phyloP scores from a whole-genome alignment of 1,284 basidiomycete genomes.

The Inonotus hispidus region DNA sequence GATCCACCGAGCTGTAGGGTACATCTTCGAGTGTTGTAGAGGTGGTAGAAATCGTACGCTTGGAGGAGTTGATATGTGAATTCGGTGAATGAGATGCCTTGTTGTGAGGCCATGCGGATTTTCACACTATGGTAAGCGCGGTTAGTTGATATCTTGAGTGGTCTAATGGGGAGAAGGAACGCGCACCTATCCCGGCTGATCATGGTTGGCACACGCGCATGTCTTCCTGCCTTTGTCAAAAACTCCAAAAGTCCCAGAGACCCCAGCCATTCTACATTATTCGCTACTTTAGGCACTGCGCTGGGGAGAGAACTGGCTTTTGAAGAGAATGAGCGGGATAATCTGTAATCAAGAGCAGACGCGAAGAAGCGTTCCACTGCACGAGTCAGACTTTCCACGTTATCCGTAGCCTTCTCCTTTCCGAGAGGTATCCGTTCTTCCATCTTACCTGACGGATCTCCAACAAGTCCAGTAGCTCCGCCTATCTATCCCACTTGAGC shows the following conservation, averaged over 20 bases:
- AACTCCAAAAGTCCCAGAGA: slow-evolving; percentile 80
- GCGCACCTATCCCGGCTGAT: slow-evolving; percentile 82
- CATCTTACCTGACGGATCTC: slow-evolving; percentile 89
- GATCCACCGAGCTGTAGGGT: slow-evolving; percentile 92
- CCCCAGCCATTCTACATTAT: slow-evolving; percentile 85
- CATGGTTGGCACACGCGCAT: slow-evolving; percentile 87
- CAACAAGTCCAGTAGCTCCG: slow-evolving; percentile 94
- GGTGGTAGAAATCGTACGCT: slow-evolving; percentile 88
- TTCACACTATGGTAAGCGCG: slow-evolving; percentile 58
- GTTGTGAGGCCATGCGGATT: slow-evolving; percentile 70
- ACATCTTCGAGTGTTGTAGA: slow-evolving; percentile 68
- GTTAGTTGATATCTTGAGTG: neutral
- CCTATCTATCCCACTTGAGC: slow-evolving; percentile 63
- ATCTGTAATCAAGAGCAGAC: slow-evolving; percentile 59
- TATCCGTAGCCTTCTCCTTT: slow-evolving; percentile 52
- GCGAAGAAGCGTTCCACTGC: slow-evolving; percentile 73
- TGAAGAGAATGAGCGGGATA: slow-evolving; percentile 27
- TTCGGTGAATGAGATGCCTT: slow-evolving; percentile 94
- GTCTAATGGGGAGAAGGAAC: slow-evolving; percentile 9
- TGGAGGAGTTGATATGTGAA: slow-evolving; percentile 97
- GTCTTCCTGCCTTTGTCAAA: slow-evolving; percentile 74
- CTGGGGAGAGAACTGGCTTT: slow-evolving; percentile 16
- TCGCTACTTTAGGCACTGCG: slow-evolving; percentile 49
- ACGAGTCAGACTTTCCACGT: slow-evolving; percentile 61
- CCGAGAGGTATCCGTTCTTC: slow-evolving; percentile 75